Evolutionary conservation across 2,329 filamentous ascomycete genomes (phyloP).

Genomic region (Alternaria sp.): DNA sequence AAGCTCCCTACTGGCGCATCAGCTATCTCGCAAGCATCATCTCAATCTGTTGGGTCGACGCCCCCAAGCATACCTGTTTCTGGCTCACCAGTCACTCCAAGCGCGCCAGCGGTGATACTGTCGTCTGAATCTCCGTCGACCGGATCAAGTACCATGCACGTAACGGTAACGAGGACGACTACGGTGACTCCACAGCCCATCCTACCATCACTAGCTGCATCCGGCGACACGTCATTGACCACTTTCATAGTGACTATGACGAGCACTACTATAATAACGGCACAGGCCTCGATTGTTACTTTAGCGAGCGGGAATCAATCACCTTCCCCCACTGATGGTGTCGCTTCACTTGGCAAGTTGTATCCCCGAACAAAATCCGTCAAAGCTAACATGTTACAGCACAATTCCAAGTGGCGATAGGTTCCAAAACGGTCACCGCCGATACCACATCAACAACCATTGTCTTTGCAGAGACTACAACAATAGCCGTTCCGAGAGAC

Average conservation of each 20-base stretch:
- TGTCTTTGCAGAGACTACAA: not conserved
- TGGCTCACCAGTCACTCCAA: not conserved
- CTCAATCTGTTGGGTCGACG: not conserved
- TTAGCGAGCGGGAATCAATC: not conserved
- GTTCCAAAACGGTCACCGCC: not conserved
- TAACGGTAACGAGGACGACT: constrained; percentile 3
- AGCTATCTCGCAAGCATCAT: not conserved
- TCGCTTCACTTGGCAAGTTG: not conserved
- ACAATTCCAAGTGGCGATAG: not conserved
- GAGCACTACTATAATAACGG: not conserved
- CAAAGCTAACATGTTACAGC: not conserved
- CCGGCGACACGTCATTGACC: not conserved
- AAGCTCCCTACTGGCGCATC: not conserved
- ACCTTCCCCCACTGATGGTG: not conserved
- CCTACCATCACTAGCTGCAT: not conserved
- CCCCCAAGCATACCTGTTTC: not conserved
- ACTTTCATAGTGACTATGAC: constrained; percentile 5
- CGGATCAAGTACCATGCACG: constrained; percentile 8
- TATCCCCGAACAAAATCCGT: not conserved
- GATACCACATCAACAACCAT: not conserved
- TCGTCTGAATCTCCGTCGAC: not conserved
- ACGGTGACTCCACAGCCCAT: constrained; percentile 5
- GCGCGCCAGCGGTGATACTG: not conserved
- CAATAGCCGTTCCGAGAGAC: not conserved
- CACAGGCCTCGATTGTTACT: not conserved